Percentiles rank a stretch among this genome's conserved stretches.
phyloP scores from a whole-genome alignment of 2,329 filamentous ascomycete species.

The Dactylellina sp. region DNA sequence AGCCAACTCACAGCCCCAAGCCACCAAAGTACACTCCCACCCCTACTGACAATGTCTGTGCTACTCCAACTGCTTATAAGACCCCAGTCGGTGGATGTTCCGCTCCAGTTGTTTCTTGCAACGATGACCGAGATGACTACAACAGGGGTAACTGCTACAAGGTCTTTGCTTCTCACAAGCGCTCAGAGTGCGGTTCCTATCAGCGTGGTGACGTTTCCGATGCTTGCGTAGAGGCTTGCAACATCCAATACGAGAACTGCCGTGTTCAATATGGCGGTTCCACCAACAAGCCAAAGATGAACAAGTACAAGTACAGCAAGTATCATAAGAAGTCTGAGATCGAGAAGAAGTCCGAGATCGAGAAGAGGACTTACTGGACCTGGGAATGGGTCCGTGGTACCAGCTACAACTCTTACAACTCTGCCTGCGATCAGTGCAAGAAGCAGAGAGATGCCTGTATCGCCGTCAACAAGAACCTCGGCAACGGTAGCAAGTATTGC shows the following conservation, averaged over 20 bases:
- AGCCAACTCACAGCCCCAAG: slow-evolving; percentile 35
- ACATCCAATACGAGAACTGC: slow-evolving; percentile 55
- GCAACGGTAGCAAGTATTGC: slow-evolving; percentile 38
- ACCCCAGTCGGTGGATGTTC: slow-evolving; percentile 42
- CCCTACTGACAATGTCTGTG: slow-evolving; percentile 43
- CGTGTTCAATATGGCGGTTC: slow-evolving; percentile 50
- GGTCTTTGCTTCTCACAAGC: slow-evolving; percentile 41
- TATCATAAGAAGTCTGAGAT: slow-evolving; percentile 29
- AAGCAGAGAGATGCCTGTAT: slow-evolving; percentile 50
- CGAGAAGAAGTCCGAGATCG: not conserved
- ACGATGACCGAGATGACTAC: slow-evolving; percentile 41
- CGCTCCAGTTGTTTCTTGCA: slow-evolving; percentile 51
- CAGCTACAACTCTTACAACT: slow-evolving; percentile 48
- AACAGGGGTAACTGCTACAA: slow-evolving; percentile 44
- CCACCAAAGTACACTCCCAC: slow-evolving; percentile 36
- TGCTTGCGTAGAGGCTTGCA: slow-evolving; percentile 51
- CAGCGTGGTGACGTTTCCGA: slow-evolving; percentile 14
- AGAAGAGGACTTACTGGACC: slow-evolving; percentile 40
- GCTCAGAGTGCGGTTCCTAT: slow-evolving; percentile 33
- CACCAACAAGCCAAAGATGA: slow-evolving; percentile 52
- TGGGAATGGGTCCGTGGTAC: slow-evolving; percentile 39
- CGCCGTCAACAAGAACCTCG: slow-evolving; percentile 19
- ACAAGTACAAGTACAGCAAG: slow-evolving; percentile 28
- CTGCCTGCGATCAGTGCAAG: slow-evolving; percentile 47
- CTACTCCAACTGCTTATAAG: slow-evolving; percentile 37